phyloP scores from a whole-genome alignment of 164 flowering plant species.

The Sextonia rubra region DNA sequence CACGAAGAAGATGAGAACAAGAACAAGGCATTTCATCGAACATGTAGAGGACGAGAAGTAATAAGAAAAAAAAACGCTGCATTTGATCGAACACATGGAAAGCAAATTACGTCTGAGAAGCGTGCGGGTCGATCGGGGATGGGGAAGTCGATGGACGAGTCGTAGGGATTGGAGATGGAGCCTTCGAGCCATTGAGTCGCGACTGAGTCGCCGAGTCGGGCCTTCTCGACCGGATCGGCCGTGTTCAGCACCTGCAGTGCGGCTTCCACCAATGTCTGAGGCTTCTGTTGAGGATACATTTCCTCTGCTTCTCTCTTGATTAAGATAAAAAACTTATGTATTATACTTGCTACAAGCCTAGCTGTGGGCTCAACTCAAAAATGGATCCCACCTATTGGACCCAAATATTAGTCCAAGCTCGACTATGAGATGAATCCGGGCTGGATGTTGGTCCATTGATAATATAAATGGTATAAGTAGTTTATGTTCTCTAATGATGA shows the following conservation, averaged over 20 bases:
- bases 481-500: no score
- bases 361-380: no score
- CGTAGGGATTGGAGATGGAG: conserved; percentile 39
- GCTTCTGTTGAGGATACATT: background rate
- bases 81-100: background rate
- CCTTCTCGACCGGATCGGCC: conserved; percentile 77
- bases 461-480: no score
- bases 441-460: no score
- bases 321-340: no score
- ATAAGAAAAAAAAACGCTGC: background rate
- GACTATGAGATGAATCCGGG: no score
- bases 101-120: conserved; percentile 41
- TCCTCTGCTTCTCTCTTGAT: background rate
- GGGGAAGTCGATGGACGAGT: conserved; percentile 31
- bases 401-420: no score
- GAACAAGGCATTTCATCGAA: background rate
- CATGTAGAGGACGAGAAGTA: background rate
- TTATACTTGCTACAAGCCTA: no score
- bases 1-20: conserved; percentile 8
- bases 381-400: no score
- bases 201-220: conserved; percentile 58
- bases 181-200: conserved; percentile 73
- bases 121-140: conserved; percentile 89
- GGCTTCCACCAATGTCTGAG: conserved; percentile 68
- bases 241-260: conserved; percentile 71